phyloP scores from a whole-genome alignment of 225 moss, liverwort and hornwort genomes.

The Pleurozium schreberi region DNA sequence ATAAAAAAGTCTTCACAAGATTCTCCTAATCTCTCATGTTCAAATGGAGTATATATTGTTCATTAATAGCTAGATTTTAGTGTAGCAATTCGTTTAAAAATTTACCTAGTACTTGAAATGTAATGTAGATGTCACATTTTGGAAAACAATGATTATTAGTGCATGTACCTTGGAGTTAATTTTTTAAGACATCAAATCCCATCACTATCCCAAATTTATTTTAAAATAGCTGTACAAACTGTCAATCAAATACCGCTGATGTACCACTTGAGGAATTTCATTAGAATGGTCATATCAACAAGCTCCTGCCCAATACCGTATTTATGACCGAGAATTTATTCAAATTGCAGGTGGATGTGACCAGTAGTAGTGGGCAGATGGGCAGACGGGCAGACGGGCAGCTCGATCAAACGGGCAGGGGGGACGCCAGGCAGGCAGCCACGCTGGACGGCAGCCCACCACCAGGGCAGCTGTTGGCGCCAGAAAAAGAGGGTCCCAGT shows the following conservation, averaged over 20 bases:
- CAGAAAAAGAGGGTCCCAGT: background rate
- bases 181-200: background rate
- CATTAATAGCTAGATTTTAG: accelerated
- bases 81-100: no score
- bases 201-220: background rate
- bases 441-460: background rate
- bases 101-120: no score
- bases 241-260: background rate
- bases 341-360: background rate
- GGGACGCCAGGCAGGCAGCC: background rate
- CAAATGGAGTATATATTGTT: background rate
- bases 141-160: accelerated
- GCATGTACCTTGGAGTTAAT: background rate
- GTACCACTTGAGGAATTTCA: background rate
- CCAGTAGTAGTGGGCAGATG: background rate
- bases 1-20: background rate
- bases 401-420: background rate
- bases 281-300: background rate
- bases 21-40: background rate
- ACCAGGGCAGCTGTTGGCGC: conserved; percentile 7
- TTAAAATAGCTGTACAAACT: background rate
- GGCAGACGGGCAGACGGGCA: background rate
- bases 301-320: background rate
- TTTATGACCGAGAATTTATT: background rate
- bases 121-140: background rate